Base-by-base conservation (phyloP, 2,329 filamentous ascomycete species). In the Macrophomina pseudophaseolina region DNA sequence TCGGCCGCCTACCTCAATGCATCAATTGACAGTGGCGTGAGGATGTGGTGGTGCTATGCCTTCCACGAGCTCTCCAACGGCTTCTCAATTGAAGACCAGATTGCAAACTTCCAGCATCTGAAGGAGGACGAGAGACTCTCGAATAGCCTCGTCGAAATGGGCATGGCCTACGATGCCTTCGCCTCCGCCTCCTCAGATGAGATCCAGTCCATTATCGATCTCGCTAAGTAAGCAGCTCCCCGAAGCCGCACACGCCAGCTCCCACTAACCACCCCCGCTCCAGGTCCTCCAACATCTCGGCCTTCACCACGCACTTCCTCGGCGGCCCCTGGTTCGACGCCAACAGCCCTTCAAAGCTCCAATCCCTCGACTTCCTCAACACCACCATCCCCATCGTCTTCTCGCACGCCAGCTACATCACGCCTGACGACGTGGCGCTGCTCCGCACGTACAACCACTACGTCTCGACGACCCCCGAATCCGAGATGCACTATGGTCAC, bases 401-500 rank as follows among this genome's bases (percentile, higher is more conserved):
- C 72, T 83, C 84, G 0, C 86, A 87, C 70, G 84, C 78, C 0
- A 78, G 76, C 14, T 84, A 79, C 73, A 72, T 86, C 18, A 81
- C 80, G 0, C 71, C 77, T 0, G 66, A 68, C 0, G 80, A 82
- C 14, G 76, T 76, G 0, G 64, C 73, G 1, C 76, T 85, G 0
- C 79, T 88, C 0, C 82, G 83, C 11, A 67, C 74, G 0, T 80
- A 80, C 2, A 83, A 87, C 73, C 81, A 87, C 60, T 83, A 84
- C 74, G 74, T 88, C 49, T 85, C 84, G 62, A 85, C 85, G 67
- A 88, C 86, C 0, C 85, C 85, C 1, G 87, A 88, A 70, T 86
- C 84, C 0, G 86, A 88, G 70, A 83, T 86, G 79, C 84, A 87
- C 72, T 87, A 83, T 73, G 86, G 86, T n/a, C 84, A 86, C 70